Evolutionary conservation across 148 eudicot genomes (phyloP).

Genomic region (Heliamphora exappendiculata): DNA sequence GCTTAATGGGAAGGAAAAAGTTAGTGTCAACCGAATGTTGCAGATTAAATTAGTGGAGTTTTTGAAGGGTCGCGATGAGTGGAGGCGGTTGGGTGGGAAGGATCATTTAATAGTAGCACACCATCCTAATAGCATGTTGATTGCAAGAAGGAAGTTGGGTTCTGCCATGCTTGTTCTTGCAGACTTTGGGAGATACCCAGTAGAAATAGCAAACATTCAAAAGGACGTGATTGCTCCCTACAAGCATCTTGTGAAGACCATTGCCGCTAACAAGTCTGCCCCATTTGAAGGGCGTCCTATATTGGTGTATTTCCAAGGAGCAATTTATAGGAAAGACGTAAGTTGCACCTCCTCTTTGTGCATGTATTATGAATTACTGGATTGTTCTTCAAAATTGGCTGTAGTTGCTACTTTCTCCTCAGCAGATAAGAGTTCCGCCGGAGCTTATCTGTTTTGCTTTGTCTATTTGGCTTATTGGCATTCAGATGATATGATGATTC

Average conservation of each 20-base stretch:
- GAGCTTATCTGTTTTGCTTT: background rate
- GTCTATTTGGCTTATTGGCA: background rate
- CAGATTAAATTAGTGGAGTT: conserved; percentile 63
- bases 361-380: background rate
- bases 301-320: conserved; percentile 87
- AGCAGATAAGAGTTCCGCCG: background rate
- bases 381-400: background rate
- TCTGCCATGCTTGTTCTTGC: conserved; percentile 81
- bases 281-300: conserved; percentile 59
- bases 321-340: conserved; percentile 92
- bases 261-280: conserved; percentile 32
- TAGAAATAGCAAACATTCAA: conserved; percentile 57
- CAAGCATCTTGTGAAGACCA: conserved; percentile 65
- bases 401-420: background rate
- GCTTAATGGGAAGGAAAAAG: conserved; percentile 38
- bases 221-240: conserved; percentile 97
- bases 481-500: background rate
- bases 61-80: conserved; percentile 55
- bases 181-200: conserved; percentile 80
- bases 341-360: conserved; percentile 19
- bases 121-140: conserved; percentile 87
- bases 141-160: conserved; percentile 53
- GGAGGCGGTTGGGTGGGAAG: conserved; percentile 64
- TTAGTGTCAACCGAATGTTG: conserved; percentile 48
- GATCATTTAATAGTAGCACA: conserved; percentile 81